Base-by-base conservation (phyloP, 306 rosid species). In the Comarum palustre region DNA sequence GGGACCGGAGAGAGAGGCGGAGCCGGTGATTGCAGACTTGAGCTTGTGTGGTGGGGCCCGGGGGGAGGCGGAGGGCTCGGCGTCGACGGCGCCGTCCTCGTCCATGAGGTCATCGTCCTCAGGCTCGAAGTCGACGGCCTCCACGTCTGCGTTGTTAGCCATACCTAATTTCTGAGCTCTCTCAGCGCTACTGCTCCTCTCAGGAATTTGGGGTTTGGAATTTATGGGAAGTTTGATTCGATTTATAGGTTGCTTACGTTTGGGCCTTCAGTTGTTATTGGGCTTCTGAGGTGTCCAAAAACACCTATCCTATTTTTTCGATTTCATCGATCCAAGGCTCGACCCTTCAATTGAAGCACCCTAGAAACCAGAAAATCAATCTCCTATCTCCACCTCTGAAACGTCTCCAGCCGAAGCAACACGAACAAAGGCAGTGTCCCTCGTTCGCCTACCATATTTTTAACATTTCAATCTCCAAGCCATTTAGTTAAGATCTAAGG, bases 51-150 rank as follows among this genome's bases (percentile, higher is more conserved):
- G 85, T 36, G 97, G 92, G 42, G 92, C 90, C 45, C 80, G 82
- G 2, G 98, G 98, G 47, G 97, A 89, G 5, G 92, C 79, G 0
- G 83, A 22, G 76, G 85, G 89, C 73, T 91, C 97, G 51, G 78
- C 91, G 51, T 86, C 97, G 4, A 80, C 78, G 22, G 90, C 96
- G 46, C 83, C 97, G 22, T 95, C 99, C 83, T 95, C 99, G 90
- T 95, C 99, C 99, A 95, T 95, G 80, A 95, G 85, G 84, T 94
- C 98, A 78, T 94, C 98, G 4, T 94, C 97, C 82, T 94, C 97
- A 6, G 97, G 97, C 84, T 94, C 99, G 74, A 95, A 95, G 85
- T 95, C 97, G 75, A 95, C 90, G 4, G 99, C 92, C 74, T 95
- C 99, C 36, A 91, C 97, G 42, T 95, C 95, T 57, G 90, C 59